Evolutionary conservation across 352 stramenopile genomes (phyloP).

Genomic region (Vaucheria bursata): DNA sequence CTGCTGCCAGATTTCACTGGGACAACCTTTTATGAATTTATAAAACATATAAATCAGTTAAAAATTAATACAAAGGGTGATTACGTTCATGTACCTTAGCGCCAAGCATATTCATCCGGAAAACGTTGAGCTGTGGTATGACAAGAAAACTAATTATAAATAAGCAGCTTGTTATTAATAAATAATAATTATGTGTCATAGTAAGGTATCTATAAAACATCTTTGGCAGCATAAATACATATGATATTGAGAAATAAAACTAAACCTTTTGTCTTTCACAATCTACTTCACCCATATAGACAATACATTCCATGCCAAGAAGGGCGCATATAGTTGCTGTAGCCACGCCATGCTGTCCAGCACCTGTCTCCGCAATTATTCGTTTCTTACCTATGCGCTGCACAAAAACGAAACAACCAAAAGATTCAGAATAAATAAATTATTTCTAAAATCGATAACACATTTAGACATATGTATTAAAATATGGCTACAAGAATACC

Average conservation of each 20-base stretch:
- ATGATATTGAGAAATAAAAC: no score
- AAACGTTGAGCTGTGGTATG: constrained; percentile 78
- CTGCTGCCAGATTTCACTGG: constrained; percentile 86
- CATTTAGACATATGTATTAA: not conserved
- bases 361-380: constrained; percentile 97
- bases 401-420: no score
- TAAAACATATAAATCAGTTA: not conserved
- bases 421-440: no score
- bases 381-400: constrained; percentile 80
- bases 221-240: no score
- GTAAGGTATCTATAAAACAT: no score
- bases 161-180: no score
- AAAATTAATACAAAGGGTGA: not conserved
- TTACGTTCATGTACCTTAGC: constrained; percentile 63
- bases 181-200: no score
- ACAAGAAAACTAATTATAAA: not conserved
- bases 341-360: constrained; percentile 93
- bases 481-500: not conserved
- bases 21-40: constrained; percentile 56
- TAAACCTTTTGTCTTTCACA: constrained; percentile 76
- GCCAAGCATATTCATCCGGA: constrained; percentile 98
- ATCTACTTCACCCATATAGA: constrained; percentile 98
- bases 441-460: no score
- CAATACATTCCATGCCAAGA: constrained; percentile 73
- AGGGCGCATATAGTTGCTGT: constrained; percentile 92